Evolutionary conservation across 2,329 filamentous ascomycete genomes (phyloP), one percentile per base, ranked within the genome.

Genomic region (Claviceps sp.): DNA sequence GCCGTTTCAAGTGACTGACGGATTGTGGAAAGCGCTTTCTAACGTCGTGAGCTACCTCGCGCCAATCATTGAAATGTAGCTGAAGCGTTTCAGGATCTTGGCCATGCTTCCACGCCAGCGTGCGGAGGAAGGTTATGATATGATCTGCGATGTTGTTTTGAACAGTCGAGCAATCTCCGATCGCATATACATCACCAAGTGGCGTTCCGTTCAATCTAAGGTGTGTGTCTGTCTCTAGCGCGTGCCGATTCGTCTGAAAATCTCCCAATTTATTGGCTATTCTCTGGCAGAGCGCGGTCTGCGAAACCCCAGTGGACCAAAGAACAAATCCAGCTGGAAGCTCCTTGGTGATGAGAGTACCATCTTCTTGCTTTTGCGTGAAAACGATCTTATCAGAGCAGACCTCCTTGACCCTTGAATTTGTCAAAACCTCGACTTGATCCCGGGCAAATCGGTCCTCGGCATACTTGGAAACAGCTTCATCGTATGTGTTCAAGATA

Each of bases 401-500:
- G 16, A 98, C 89, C 66, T 96, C 91, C 67, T 90, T 88, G 20
- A 98, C 93, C 54, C 93, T 81, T 1, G 93, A 84, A 66, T 96
- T 97, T 50, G 90, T 96, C 58, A 95, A 77, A 8, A 98, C 84
- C 45, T 95, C 85, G 52, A 98, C 85, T 58, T 90, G 82, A 64
- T 98, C 93, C 61, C 93, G 88, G 17, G 86, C 81, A 62, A 98
- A 96, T 43, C 87, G 83, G 50, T 87, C 80, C 69, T 98, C 93
- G 20, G 93, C 91, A 64, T 94, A 98, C 63, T 83, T 82, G 11
- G 90, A 96, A 1, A 98, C 77, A 0, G 88, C 85, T 69, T 98
- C 93, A 58, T 98, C 93, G 64, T 98, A 98, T 0, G 93, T 98
- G 71, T 98, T 98, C 34, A 98, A 75, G 56, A 98, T 98, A 60